Percentiles rank a stretch among this genome's conserved stretches.
Evolutionary conservation across 78 protist species (phyloP).

Genomic region (Dictyostelium capitatum): DNA sequence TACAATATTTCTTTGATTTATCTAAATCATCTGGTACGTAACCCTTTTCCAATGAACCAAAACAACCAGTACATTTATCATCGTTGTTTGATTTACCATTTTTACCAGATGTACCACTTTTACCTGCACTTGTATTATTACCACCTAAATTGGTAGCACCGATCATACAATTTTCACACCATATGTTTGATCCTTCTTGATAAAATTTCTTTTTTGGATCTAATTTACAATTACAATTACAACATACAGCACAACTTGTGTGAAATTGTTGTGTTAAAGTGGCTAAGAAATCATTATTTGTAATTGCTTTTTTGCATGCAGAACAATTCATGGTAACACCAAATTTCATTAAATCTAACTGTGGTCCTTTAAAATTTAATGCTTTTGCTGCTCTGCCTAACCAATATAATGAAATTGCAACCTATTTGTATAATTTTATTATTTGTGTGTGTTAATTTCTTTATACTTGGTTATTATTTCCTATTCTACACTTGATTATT

Average conservation of each 20-base stretch:
- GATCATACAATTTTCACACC: slow-evolving; percentile 66
- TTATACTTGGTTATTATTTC: not conserved
- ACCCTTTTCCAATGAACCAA: slow-evolving; percentile 62
- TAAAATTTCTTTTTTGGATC: slow-evolving; percentile 68
- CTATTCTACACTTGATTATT: not conserved
- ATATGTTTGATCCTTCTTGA: slow-evolving; percentile 45
- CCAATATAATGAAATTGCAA: slow-evolving; percentile 63
- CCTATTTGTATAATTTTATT: not conserved
- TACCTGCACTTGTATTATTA: not conserved
- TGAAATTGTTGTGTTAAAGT: slow-evolving; percentile 60
- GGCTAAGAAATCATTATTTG: slow-evolving; percentile 35
- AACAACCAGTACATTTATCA: slow-evolving; percentile 47
- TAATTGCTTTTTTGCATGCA: slow-evolving; percentile 48
- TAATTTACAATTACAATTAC: slow-evolving; percentile 39
- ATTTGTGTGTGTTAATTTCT: not conserved
- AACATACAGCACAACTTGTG: slow-evolving; percentile 55
- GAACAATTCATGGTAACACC: slow-evolving; percentile 61
- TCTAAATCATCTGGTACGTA: slow-evolving; percentile 64
- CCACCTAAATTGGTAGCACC: slow-evolving; percentile 26
- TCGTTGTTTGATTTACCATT: not conserved
- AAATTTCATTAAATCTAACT: slow-evolving; percentile 51
- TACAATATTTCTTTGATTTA: slow-evolving; percentile 37
- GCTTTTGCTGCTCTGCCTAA: slow-evolving; percentile 66
- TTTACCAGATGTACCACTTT: not conserved
- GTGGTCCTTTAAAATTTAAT: slow-evolving; percentile 62